phyloP scores from a whole-genome alignment of 768 basidiomycete genomes.

The Cantharellus anzutake region DNA sequence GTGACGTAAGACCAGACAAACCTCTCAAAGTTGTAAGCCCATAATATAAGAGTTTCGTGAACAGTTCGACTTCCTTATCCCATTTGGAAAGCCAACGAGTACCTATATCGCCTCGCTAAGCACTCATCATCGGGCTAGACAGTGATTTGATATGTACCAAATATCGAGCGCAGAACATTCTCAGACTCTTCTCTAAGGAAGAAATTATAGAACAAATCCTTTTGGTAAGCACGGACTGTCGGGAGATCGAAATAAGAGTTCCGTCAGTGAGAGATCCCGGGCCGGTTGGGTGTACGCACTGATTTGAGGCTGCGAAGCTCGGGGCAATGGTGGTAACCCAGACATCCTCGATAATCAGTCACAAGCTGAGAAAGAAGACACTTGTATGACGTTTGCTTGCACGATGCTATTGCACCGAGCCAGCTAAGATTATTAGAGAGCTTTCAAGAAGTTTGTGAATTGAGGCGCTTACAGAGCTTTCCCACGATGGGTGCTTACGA shows the following conservation, averaged over 20 bases:
- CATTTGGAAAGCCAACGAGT: slow-evolving; percentile 63
- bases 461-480: too few relatives aligned
- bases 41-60: slow-evolving; percentile 50
- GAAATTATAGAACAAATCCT: slow-evolving; percentile 61
- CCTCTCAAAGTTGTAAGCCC: slow-evolving; percentile 59
- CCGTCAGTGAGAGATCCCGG: not conserved
- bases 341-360: not conserved
- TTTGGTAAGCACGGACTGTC: slow-evolving; percentile 66
- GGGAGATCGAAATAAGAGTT: slow-evolving; percentile 3
- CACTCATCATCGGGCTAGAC: slow-evolving; percentile 1
- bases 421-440: too few relatives aligned
- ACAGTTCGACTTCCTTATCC: slow-evolving; percentile 61
- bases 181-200: slow-evolving; percentile 60
- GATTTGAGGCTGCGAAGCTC: slow-evolving; percentile 71
- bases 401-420: too few relatives aligned
- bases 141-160: slow-evolving; percentile 30
- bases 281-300: slow-evolving; percentile 29
- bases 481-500: too few relatives aligned
- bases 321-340: slow-evolving; percentile 33
- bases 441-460: too few relatives aligned
- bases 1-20: slow-evolving; percentile 16
- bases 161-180: slow-evolving; percentile 51
- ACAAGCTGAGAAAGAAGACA: not conserved
- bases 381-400: too few relatives aligned
- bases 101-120: slow-evolving; percentile 25